Evolutionary conservation across 306 rosid genomes (phyloP).

Genomic region (Dalbergia cochinchinensis): DNA sequence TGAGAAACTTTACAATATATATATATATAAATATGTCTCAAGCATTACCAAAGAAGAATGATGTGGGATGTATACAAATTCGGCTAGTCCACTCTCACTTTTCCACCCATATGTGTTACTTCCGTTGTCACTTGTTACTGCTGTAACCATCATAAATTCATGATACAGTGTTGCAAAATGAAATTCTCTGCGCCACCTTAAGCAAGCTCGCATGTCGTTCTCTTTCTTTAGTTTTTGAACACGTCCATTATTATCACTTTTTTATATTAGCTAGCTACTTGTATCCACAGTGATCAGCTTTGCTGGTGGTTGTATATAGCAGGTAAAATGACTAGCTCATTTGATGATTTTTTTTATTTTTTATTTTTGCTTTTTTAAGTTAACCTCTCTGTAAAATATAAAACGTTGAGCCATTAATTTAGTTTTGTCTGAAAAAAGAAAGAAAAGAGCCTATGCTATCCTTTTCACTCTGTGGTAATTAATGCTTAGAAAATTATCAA

Average conservation of each 20-base stretch:
- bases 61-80: neutral
- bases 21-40: too few species aligned
- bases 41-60: neutral
- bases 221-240: conserved; percentile 6
- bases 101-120: neutral
- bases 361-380: neutral
- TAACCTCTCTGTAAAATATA: neutral
- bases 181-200: neutral
- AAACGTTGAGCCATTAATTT: neutral
- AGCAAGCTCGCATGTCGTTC: conserved; percentile 1
- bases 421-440: conserved; percentile 4
- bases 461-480: neutral
- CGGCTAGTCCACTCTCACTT: neutral
- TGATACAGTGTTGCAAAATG: neutral
- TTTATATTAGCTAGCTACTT: neutral
- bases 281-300: neutral
- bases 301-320: too few species aligned
- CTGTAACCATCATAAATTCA: neutral
- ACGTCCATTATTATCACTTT: conserved; percentile 9
- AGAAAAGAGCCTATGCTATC: neutral
- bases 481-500: conserved; percentile 5
- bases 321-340: neutral
- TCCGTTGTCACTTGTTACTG: neutral
- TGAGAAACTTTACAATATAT: neutral
- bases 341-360: neutral